Base-by-base conservation (phyloP, 257 asterid genomes). In the Ajuga chamaepitys region DNA sequence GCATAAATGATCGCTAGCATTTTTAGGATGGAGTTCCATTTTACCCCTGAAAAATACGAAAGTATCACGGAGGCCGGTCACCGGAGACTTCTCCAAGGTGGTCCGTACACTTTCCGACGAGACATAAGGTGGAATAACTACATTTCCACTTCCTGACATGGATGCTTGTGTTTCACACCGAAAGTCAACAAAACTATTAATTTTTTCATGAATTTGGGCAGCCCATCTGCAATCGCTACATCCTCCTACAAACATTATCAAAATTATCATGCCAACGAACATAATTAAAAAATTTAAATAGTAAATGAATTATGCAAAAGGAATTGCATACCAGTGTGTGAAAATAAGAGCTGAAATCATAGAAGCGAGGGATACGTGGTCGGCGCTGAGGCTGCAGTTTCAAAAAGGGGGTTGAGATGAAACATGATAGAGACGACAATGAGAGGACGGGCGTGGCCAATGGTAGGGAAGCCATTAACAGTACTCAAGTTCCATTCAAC, bases 1-100 rank as follows among this genome's bases (percentile, higher is more conserved):
- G 67, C 88, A 92, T 58, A 74, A 92, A 46, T 91, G 95, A 24
- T 95, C 97, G 77, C 98, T 92, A 70, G 89, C 85, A 63, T 89
- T 92, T 70, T 88, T 92, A 14, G 98, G 98, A 40, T 82, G 87
- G 4, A 86, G 68, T 66, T 92, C 98, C 97, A 92, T 92, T 85
- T 92, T 92, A 48, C 97, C 96, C 79, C 95, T 71, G 62, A 88
- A 88, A 63, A 86, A 86, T 4, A 88, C 90, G 40, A 86, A 92
- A 55, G 86, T 83, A 72, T 83, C 92, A 12, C 97, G 88, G 30
- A 54, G 82, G 40, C 83, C 74, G 2, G 64, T 60, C 9, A 75
- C 2, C 26, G 89, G 80, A 25, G 78, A 70, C 60, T 67, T 67
- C 0, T 74, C 64, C 2, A 86, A 74, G 38, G 95, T 87, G 32